Evolutionary conservation across 305 asterid genomes (phyloP).

Genomic region (Plantago coronopus): DNA sequence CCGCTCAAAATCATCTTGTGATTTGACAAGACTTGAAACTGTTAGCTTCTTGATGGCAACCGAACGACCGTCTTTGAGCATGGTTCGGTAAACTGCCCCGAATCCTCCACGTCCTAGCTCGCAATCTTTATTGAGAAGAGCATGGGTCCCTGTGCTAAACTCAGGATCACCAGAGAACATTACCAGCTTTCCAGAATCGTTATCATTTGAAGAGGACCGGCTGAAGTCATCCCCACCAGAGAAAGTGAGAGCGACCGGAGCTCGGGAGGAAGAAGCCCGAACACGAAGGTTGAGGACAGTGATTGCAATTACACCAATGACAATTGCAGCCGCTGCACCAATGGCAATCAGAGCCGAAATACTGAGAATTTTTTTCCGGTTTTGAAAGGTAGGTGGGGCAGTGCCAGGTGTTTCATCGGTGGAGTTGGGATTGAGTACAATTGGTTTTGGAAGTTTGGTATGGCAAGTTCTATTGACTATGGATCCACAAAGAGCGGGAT

Average conservation of each 20-base stretch:
- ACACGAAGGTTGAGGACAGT: constrained; percentile 80
- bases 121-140: constrained; percentile 73
- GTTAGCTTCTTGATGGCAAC: constrained; percentile 84
- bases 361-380: constrained; percentile 76
- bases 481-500: constrained; percentile 84
- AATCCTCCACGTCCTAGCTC: constrained; percentile 90
- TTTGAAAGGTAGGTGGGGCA: constrained; percentile 42
- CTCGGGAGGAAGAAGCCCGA: constrained; percentile 48
- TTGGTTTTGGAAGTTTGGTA: constrained; percentile 81
- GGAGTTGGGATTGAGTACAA: constrained; percentile 84
- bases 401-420: constrained; percentile 49
- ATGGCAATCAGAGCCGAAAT: constrained; percentile 86
- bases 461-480: constrained; percentile 61
- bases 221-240: constrained; percentile 63
- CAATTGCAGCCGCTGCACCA: constrained; percentile 84
- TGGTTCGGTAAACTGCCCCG: constrained; percentile 67
- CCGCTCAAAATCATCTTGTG: constrained; percentile 71
- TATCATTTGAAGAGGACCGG: constrained; percentile 47
- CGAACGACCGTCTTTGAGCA: constrained; percentile 60
- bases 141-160: constrained; percentile 62
- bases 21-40: constrained; percentile 62
- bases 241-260: constrained; percentile 53
- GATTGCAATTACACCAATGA: constrained; percentile 75
- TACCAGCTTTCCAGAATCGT: constrained; percentile 76
- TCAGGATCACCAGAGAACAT: constrained; percentile 77